phyloP scores from a whole-genome alignment of 2,329 filamentous ascomycete species.

The Chalaropsis ovoidea region DNA sequence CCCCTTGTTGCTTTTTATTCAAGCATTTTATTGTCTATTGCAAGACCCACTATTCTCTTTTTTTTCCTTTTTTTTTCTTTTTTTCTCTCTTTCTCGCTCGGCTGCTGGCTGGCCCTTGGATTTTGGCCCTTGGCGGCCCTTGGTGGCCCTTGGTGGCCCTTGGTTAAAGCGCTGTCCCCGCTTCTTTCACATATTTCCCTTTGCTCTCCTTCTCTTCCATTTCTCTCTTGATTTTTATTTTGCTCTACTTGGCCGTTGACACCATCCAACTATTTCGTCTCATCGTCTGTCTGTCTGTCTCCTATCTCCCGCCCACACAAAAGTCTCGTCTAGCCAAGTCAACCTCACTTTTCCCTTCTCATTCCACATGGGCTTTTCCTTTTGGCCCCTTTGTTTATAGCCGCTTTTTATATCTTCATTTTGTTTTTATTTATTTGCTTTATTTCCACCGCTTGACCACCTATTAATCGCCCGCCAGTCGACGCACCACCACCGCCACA shows the following conservation, averaged over 20 bases:
- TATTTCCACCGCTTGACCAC: background rate
- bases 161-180: conserved; percentile 10
- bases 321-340: no score
- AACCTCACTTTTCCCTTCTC: background rate
- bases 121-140: background rate
- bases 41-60: background rate
- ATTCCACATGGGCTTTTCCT: background rate
- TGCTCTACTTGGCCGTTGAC: background rate
- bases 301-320: background rate
- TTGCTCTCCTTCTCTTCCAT: conserved; percentile 6
- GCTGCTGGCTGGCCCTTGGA: background rate
- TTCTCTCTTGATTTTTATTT: background rate
- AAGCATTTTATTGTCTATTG: background rate
- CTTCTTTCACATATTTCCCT: conserved; percentile 5
- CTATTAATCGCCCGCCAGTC: background rate
- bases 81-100: no score
- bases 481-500: background rate
- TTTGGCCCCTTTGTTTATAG: background rate
- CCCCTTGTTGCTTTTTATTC: background rate
- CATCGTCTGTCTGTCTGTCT: background rate
- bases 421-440: background rate
- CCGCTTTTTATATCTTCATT: background rate
- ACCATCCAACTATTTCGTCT: background rate
- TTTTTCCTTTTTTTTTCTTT: background rate
- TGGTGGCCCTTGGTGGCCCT: background rate